Base-by-base conservation (phyloP, 768 basidiomycete genomes). In the Candolleomyces aberdarensis region DNA sequence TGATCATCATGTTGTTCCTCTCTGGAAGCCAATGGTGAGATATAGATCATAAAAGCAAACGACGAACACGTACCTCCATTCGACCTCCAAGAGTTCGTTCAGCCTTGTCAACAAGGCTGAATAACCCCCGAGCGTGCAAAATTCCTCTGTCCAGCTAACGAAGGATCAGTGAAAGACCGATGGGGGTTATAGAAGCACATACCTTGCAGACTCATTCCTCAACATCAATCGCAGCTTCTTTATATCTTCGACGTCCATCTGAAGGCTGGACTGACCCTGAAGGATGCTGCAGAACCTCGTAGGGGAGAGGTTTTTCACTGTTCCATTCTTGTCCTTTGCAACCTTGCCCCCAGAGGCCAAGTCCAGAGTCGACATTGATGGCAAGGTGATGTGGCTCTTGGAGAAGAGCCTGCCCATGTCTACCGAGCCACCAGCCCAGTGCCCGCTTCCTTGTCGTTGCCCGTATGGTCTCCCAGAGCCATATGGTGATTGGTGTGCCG, bases 1-100 rank as follows among this genome's bases (percentile, higher is more conserved):
- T 97, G 89, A 69, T 98, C 97, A 69, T 97, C 97, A 65, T 97
- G 96, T 69, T 98, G 96, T 70, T 99, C 97, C 72, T 98, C 96
- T 64, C 95, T 95, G 67, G 1, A 46, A 70, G 61, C 22, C 19
- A 20, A 19, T 47, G 9, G 17, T 64, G 44, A 62, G 20, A 1
- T 13, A 11, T 47, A 7, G 44, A 26, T 8, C 29, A 39, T 14
- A 26, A 50, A 17, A 36, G 20, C 13, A 57, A 26, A 46, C 41
- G 20, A 44, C 20, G n/a, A 39, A 7, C n/a, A 77, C 85, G 62
- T 65, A 92, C 93, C 96, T 87, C 97, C 97, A 99, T 74, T 99
- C 97, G 40, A 98, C 86, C 66, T 95, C 92, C 1, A 99, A 80
- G 17, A 98, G 82, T 73, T 99, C 96, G 61, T 94, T 92, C 22